Evolutionary conservation across 208 protist genomes (phyloP), one percentile per base, ranked within the genome.

Genomic region (Herpetomonas tarakana): DNA sequence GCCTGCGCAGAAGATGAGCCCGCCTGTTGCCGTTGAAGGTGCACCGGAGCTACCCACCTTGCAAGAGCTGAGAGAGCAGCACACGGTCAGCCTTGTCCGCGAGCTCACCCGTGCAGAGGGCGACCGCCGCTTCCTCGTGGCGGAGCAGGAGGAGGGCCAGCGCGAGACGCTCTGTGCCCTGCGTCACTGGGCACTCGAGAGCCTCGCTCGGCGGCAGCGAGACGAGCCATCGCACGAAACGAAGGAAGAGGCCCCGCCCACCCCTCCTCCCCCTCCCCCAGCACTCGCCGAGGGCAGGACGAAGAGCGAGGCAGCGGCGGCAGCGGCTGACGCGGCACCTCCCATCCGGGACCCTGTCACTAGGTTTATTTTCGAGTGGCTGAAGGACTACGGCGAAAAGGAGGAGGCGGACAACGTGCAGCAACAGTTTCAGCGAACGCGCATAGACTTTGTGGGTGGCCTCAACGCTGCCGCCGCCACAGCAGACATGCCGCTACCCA

Each of bases 321-420:
- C 14, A 14, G 11, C 2, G 38, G 9, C 19, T 3, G 56, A 41
- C 19, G 25, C 56, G 1, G 39, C 49, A n/a, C 47, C 59, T 12
- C 61, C 27, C 3, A 64, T 86, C 53, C 74, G 78, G 9, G 86
- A 93, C 60, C 74, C 82, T 1, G 76, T 89, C 29, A 93, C 85
- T 38, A 39, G 61, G 3, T 87, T 88, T 52, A 86, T 93, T 12
- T 73, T 93, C 50, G 80, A 93, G 58, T 90, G 83, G 82, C 69
- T 93, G 27, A 65, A 75, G 27, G 73, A 81, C 35, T 88, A 78
- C 52, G 61, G 72, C 25, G 62, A 71, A 16, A 46, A 67, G 39
- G 57, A 70, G 28, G 24, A 67, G 39, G 52, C 55, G 11, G 29
- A 69, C 19, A 61, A 70, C 11, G 64, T 66, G 18, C 27, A 39